phyloP scores from a whole-genome alignment of 2,329 filamentous ascomycete species.

The Leptographium wingfieldii region DNA sequence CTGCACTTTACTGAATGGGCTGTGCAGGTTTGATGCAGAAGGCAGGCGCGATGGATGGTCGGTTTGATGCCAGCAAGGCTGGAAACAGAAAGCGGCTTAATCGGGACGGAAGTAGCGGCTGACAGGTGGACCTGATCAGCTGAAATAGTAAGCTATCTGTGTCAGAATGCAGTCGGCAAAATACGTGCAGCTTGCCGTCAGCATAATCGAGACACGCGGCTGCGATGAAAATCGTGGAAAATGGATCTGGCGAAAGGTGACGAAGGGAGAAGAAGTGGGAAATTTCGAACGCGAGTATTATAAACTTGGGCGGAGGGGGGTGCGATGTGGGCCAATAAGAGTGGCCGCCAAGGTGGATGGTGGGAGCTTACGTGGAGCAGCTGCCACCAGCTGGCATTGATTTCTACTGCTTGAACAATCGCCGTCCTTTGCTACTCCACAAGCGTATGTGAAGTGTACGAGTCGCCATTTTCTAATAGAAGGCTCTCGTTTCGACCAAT shows the following conservation, averaged over 20 bases:
- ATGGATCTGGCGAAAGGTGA: background rate
- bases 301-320: background rate
- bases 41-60: constrained; percentile 1
- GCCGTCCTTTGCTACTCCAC: no score
- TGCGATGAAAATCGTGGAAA: background rate
- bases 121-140: background rate
- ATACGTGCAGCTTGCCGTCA: background rate
- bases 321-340: background rate
- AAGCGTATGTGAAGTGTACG: no score
- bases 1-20: constrained; percentile 1
- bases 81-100: background rate
- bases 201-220: background rate
- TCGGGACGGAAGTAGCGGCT: background rate
- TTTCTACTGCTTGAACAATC: background rate
- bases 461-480: no score
- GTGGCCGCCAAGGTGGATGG: background rate
- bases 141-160: background rate
- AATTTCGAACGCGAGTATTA: background rate
- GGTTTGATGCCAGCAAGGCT: background rate
- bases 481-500: no score
- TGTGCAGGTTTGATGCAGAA: background rate
- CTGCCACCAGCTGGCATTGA: background rate
- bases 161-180: background rate
- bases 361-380: background rate
- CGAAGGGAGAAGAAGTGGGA: background rate